Evolutionary conservation across 768 basidiomycete species (phyloP).

Genomic region (Boletus vinaceobasis): DNA sequence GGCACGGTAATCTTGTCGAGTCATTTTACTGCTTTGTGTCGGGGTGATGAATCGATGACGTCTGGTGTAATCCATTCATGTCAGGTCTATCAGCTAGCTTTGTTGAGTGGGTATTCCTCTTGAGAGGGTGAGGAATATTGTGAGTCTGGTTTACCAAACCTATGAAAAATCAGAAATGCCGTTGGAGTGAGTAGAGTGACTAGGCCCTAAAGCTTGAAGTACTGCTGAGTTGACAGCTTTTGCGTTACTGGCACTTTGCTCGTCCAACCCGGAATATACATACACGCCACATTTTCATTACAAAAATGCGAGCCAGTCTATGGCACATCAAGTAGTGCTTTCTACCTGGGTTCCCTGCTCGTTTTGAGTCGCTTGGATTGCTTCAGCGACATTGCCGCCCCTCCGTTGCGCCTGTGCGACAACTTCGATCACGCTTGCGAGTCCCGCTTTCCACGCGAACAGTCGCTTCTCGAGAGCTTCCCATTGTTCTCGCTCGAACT

Average conservation of each 20-base stretch:
- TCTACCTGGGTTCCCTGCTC: slow-evolving; percentile 25
- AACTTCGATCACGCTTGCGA: slow-evolving; percentile 67
- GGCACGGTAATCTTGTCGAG: not conserved
- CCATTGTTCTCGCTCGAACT: slow-evolving; percentile 81
- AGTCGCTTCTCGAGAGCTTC: slow-evolving; percentile 69
- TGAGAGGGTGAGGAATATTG: too few species aligned
- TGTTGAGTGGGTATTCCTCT: not conserved
- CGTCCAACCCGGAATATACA: not conserved
- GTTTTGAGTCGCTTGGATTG: slow-evolving; percentile 19
- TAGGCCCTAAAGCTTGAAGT: too few species aligned
- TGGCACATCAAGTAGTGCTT: slow-evolving; percentile 13
- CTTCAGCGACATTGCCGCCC: slow-evolving; percentile 22
- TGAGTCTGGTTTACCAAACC: not conserved
- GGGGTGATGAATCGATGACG: not conserved
- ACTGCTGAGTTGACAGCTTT: too few species aligned
- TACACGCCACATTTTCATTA: not conserved
- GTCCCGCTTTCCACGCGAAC: slow-evolving; percentile 72
- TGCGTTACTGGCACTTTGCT: not conserved
- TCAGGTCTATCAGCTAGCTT: not conserved
- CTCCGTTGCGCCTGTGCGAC: slow-evolving; percentile 53
- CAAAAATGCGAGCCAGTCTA: not conserved
- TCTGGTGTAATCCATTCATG: not conserved
- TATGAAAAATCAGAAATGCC: not conserved
- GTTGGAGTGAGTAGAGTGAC: not conserved
- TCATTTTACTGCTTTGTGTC: not conserved